Conservation (phyloP, 345 rosid species). For the Sonneratia caseolaris region DNA sequence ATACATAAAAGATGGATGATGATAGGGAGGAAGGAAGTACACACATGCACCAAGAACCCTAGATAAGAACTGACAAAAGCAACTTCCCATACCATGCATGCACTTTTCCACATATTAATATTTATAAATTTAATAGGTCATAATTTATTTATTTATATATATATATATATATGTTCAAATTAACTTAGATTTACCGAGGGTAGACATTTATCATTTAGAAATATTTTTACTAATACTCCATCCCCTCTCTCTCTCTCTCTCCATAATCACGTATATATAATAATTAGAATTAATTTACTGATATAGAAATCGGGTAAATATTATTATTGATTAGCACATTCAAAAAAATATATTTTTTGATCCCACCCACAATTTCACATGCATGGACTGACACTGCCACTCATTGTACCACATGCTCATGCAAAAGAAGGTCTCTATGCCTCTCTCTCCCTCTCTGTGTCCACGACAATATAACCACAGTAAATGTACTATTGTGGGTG, state of each 20-base stretch:
- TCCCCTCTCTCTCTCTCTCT: too few species aligned
- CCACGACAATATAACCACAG: not conserved
- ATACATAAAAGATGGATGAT: not conserved
- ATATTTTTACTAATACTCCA: too few species aligned
- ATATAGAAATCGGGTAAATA: not conserved
- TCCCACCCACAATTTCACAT: slow-evolving; percentile 23
- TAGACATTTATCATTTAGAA: too few species aligned
- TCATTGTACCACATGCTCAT: slow-evolving; percentile 47
- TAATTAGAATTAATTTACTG: slow-evolving; percentile 7
- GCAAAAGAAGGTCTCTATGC: slow-evolving; percentile 10
- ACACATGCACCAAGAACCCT: slow-evolving; percentile 22
- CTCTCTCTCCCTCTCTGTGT: not conserved
- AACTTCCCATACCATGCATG: slow-evolving; percentile 22
- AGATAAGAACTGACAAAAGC: slow-evolving; percentile 31
- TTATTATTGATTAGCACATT: too few species aligned
- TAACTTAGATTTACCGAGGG: too few species aligned
- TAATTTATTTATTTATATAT: too few species aligned
- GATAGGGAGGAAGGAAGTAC: slow-evolving; percentile 9
- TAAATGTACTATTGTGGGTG: not conserved
- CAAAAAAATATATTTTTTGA: not conserved
- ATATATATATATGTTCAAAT: too few species aligned
- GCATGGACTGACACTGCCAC: slow-evolving; percentile 44
- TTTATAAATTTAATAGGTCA: too few species aligned
- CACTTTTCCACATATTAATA: not conserved
- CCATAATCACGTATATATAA: too few species aligned